Base-by-base conservation (phyloP, 2,329 filamentous ascomycete species). In the Colletotrichum lentis region DNA sequence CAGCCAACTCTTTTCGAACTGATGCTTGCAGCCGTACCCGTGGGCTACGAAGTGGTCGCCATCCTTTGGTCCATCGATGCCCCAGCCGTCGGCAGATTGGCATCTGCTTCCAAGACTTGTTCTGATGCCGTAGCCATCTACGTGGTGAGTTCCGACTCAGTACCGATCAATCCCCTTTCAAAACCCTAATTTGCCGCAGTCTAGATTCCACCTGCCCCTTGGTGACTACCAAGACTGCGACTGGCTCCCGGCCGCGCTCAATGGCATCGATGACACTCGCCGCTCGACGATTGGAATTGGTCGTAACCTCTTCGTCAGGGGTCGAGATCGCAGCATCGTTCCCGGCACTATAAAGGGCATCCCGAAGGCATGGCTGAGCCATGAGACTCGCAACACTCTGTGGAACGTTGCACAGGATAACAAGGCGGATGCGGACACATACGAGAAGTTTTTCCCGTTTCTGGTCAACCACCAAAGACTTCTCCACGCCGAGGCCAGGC, bases 151-250 rank as follows among this genome's bases (percentile, higher is more conserved):
- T 14, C 11, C 1, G 5, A 14, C 18, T 20, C 22, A 18, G 22
- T 22, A 35, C 41, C n/a, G 5, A 18, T 2, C 11, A 7, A 14
- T 16, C 11, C 27, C 27, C 39, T 43, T 46, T 22, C 6, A 46
- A 39, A 12, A 22, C n/a, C 22, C 50, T 68, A 3, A 68, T 39
- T n/a, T 50, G 16, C 20, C 20, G 12, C 39, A 68, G 66, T 68
- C 66, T 6, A 35, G 43, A 7, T 68, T 68, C 31, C 43, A 68
- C 22, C 37, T 68, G 5, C 62, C 49, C 6, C 22, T 18, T 2
- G 55, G 66, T 8, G 50, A 66, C 10, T 68, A 55, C 20, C 62
- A 60, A 24, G 50, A 55, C 18, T 68, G 66, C 27, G 62, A 68
- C 16, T 55, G 44, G 58, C 50, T 24, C 16, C 39, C 46, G 1